Conservation (phyloP, 129 eudicot genomes). For the Flaveria linearis region DNA sequence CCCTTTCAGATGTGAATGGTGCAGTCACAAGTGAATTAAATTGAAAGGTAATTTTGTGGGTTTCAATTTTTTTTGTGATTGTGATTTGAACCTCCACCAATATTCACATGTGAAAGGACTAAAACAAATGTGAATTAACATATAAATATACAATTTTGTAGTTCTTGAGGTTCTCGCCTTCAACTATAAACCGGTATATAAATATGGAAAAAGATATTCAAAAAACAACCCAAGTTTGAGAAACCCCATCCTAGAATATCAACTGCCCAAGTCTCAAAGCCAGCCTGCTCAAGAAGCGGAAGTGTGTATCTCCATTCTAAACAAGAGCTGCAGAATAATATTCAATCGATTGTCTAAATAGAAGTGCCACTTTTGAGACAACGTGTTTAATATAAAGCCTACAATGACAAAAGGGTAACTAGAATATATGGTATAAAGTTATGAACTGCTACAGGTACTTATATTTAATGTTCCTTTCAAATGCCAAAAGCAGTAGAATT, state of each 20-base stretch:
- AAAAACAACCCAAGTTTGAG: constrained; percentile 73
- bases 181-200: not conserved
- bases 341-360: constrained; percentile 23
- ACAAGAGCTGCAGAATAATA: constrained; percentile 78
- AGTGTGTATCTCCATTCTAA: constrained; percentile 94
- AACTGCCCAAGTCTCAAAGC: constrained; percentile 82
- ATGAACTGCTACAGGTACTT: too few relatives aligned
- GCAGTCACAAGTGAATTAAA: not conserved
- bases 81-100: constrained; percentile 6
- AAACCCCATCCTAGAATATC: constrained; percentile 99
- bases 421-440: too few relatives aligned
- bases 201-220: not conserved
- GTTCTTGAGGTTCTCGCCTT: not conserved
- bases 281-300: constrained; percentile 89
- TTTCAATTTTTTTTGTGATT: not conserved
- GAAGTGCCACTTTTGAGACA: not conserved
- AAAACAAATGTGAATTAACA: too few relatives aligned
- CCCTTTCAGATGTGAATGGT: too few relatives aligned
- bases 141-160: too few relatives aligned
- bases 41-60: not conserved
- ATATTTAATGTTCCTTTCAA: too few relatives aligned
- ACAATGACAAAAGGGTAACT: constrained; percentile 8
- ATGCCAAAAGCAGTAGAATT: not conserved
- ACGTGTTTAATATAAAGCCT: not conserved
- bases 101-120: not conserved